A percentile compares a stretch with the other conserved stretches of the same genome.
phyloP scores from a whole-genome alignment of 345 rosid genomes.

The Linum lewisii region DNA sequence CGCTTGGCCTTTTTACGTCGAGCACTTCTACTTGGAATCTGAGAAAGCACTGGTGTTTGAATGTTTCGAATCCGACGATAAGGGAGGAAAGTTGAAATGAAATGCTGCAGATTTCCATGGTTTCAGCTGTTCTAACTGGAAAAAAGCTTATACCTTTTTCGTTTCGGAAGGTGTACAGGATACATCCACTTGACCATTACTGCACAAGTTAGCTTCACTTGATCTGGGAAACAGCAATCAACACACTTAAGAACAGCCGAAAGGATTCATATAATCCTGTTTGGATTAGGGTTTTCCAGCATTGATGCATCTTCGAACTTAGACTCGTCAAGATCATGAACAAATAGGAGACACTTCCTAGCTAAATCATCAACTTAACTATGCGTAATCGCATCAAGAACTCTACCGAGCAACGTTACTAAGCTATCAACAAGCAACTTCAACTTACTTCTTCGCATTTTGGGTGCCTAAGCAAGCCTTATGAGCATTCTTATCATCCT shows the following conservation, averaged over 20 bases:
- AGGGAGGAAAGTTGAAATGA: background rate
- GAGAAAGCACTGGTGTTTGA: conserved; percentile 15
- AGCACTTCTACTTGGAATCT: conserved; percentile 87
- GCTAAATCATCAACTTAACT: background rate
- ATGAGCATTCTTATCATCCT: conserved; percentile 13
- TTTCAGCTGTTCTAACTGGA: background rate
- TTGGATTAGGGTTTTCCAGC: too few relatives aligned
- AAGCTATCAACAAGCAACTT: conserved; percentile 3
- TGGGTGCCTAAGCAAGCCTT: conserved; percentile 4
- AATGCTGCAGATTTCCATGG: background rate
- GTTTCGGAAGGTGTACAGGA: conserved; percentile 29
- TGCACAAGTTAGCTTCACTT: conserved; percentile 29
- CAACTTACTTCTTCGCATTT: conserved; percentile 28
- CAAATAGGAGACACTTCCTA: background rate
- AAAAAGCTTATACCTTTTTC: conserved; percentile 47
- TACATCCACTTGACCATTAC: conserved; percentile 29
- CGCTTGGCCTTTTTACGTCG: conserved; percentile 87
- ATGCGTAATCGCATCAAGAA: background rate
- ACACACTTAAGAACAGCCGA: background rate
- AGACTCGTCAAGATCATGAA: background rate
- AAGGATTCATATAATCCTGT: too few relatives aligned
- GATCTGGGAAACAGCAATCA: conserved; percentile 30
- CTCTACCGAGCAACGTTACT: conserved; percentile 4
- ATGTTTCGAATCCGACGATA: too few relatives aligned
- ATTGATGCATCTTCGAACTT: background rate